Evolutionary conservation across 768 basidiomycete genomes (phyloP).

Genomic region (Serendipita indica): DNA sequence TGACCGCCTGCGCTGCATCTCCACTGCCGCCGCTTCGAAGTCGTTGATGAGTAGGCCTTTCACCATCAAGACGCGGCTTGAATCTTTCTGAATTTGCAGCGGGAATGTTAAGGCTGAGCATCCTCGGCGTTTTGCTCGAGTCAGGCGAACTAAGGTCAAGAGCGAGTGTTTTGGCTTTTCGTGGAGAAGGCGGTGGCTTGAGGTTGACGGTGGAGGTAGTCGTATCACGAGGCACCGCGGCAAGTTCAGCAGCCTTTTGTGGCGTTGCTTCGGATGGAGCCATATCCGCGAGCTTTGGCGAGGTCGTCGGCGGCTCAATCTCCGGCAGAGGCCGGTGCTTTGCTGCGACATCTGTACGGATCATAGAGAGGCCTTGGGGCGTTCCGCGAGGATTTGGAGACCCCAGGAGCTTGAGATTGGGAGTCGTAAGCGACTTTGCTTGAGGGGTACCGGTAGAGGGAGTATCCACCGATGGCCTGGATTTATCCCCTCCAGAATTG

Average conservation of each 20-base stretch:
- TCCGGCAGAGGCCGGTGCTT: constrained; percentile 9
- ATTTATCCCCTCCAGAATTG: constrained; percentile 4
- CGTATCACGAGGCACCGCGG: background rate
- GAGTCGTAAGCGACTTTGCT: background rate
- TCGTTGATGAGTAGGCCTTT: background rate
- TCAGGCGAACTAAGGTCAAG: constrained; percentile 3
- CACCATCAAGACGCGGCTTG: background rate
- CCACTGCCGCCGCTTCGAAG: background rate
- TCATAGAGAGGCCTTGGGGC: background rate
- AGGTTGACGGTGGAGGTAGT: background rate
- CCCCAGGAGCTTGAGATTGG: background rate
- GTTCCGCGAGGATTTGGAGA: constrained; percentile 5
- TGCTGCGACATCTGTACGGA: constrained; percentile 1
- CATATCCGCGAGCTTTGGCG: background rate
- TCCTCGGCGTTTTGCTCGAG: background rate
- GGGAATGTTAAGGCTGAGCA: background rate
- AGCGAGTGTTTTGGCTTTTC: constrained; percentile 12
- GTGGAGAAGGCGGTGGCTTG: constrained; percentile 12
- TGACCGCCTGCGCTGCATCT: background rate
- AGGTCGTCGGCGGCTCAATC: constrained; percentile 11
- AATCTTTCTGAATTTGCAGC: background rate
- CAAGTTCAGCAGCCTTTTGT: background rate
- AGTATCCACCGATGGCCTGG: background rate
- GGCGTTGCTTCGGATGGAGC: background rate
- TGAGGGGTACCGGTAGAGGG: background rate